phyloP scores from a whole-genome alignment of 495 filamentous ascomycete species.

The Daldinia grandis region DNA sequence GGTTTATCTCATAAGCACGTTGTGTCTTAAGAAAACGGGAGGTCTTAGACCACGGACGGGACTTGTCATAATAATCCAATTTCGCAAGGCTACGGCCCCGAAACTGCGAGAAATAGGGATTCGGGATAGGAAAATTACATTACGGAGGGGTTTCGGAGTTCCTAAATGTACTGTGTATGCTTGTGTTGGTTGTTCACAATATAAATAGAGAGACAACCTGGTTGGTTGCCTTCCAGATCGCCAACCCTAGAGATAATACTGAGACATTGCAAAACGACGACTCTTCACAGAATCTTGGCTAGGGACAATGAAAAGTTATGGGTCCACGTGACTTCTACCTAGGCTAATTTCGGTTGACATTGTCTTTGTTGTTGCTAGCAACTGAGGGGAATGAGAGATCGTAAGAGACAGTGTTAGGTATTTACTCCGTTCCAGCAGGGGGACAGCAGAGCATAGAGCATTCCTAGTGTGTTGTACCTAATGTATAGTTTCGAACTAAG shows the following conservation, averaged over 20 bases:
- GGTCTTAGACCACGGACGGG: constrained; percentile 23
- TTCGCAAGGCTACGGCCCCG: constrained; percentile 39
- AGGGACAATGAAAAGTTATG: constrained; percentile 30
- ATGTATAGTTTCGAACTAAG: constrained; percentile 6
- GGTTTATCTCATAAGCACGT: constrained; percentile 64
- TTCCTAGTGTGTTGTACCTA: constrained; percentile 26
- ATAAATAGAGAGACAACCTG: constrained; percentile 26
- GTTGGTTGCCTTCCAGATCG: constrained; percentile 34
- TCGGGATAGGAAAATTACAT: constrained; percentile 45
- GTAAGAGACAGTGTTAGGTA: constrained; percentile 20
- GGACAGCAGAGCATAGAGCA: constrained; percentile 31
- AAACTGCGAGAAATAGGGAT: constrained; percentile 40
- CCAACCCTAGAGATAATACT: constrained; percentile 30
- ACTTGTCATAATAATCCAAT: constrained; percentile 53
- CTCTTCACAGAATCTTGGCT: constrained; percentile 28
- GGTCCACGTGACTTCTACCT: constrained; percentile 34
- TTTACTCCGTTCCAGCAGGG: constrained; percentile 31
- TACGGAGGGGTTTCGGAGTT: constrained; percentile 44
- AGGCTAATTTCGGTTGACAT: constrained; percentile 50
- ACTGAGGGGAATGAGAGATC: constrained; percentile 11
- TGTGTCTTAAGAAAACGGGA: constrained; percentile 30
- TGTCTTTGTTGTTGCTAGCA: constrained; percentile 50
- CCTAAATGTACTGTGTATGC: constrained; percentile 17
- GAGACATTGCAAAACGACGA: constrained; percentile 40
- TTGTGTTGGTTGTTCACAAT: constrained; percentile 30